Evolutionary conservation across 108 stramenopile species (phyloP).

Genomic region (Discostella pseudostelligera): DNA sequence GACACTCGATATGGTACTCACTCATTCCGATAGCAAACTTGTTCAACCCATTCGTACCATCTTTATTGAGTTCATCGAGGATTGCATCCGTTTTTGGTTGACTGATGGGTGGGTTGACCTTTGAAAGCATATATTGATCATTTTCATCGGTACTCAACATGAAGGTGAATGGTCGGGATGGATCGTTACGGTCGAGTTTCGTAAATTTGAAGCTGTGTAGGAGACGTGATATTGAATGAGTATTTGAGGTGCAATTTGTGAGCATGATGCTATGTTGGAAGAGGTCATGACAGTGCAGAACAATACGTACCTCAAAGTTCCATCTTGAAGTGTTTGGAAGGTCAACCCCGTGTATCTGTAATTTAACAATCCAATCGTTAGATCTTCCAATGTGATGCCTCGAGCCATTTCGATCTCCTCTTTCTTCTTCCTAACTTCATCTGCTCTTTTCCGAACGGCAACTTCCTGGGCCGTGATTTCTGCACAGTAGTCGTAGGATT

Average conservation of each 20-base stretch:
- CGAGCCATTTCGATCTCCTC: constrained; percentile 23
- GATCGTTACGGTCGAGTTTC: constrained; percentile 9
- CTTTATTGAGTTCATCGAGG: constrained; percentile 16
- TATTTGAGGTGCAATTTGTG: too few relatives aligned
- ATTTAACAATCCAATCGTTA: constrained; percentile 42
- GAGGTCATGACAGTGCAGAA: neutral
- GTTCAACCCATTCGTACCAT: constrained; percentile 24
- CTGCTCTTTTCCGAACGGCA: constrained; percentile 12
- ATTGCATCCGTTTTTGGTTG: constrained; percentile 11
- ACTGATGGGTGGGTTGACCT: constrained; percentile 11
- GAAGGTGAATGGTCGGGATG: constrained; percentile 16
- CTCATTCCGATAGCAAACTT: constrained; percentile 28
- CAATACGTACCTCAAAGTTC: constrained; percentile 17
- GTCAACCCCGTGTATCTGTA: constrained; percentile 41
- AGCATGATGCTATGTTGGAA: neutral
- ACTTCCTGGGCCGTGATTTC: constrained; percentile 23
- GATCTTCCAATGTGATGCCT: constrained; percentile 33
- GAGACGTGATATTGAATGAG: neutral
- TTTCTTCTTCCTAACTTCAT: constrained; percentile 26
- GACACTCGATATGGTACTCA: constrained; percentile 9
- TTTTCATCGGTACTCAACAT: constrained; percentile 5
- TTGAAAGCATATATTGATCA: constrained; percentile 8
- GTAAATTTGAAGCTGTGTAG: constrained; percentile 27
- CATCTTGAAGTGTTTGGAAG: constrained; percentile 33
- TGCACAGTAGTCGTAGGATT: neutral